Base-by-base conservation (phyloP, 352 stramenopile genomes). In the Nothophytophthora sp. region DNA sequence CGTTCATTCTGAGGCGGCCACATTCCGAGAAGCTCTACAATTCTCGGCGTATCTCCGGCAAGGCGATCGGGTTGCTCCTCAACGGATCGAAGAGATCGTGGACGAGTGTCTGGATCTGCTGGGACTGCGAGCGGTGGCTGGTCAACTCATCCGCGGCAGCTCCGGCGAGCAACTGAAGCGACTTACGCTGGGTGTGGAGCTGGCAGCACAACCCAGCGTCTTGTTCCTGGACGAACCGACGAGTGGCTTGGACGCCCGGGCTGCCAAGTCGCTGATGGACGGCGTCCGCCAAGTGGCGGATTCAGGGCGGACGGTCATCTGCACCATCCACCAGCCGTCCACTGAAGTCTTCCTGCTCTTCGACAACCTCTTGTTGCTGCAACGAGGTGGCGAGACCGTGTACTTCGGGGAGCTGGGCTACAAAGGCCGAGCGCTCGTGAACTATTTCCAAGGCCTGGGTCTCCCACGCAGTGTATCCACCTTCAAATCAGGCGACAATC, bases 1-100 rank as follows among this genome's bases (percentile, higher is more conserved):
- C 56, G 81, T 88, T 34, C 78, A 97, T 56, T 85, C 77, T 3
- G 76, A 92, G 33, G 94, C 89, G 3, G 75, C 82, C 5, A 98
- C 93, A 6, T 90, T 95, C 28, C 74, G 89, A 8, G 92, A 98
- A 46, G 82, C 88, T 15, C 84, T 98, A 29, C 61, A 72, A 16
- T 98, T 98, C 58, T 93, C 76, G 34, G 90, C 91, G 9, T 85
- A 85, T 50, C 59, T 98, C 25, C 72, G 89, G 45, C 68, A 82
- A 65, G 49, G 63, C 23, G 38, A 76, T 20, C 44, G 54, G 11
- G 48, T 69, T 11, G 45, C 63, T 12, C 40, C 63, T 36, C 50
- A 56, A 36, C 19, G 55, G 22, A 45, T 70, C 20, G 59, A 66
- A 53, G 66, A 70, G 30, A 65, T 67, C 58, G 71, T 86, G 48